These are phyloP conservation scores for Chenopodium formosanum DNA, from an alignment of 148 eudicot species.

Conservation along the genomic window DNA sequence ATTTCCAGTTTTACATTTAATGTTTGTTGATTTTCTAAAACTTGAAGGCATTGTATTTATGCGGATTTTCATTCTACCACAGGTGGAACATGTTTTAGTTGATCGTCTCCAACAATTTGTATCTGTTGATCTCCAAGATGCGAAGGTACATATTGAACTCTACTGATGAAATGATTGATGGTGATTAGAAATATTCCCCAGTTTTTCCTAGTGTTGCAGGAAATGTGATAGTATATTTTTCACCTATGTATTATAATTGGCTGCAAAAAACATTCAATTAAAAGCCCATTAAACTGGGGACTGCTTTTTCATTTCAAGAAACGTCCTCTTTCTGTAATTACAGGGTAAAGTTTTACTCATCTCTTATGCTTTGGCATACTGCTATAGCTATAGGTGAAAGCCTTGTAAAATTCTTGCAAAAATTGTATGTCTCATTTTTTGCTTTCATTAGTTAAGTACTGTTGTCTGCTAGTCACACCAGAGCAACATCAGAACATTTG, in stretches of 20 bases:
- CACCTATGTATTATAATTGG: too few species aligned
- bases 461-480: too few species aligned
- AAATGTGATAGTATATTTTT: not conserved
- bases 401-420: too few species aligned
- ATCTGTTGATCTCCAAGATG: slow-evolving; percentile 86
- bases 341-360: too few species aligned
- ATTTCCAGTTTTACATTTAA: not conserved
- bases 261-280: not conserved
- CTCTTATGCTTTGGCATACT: too few species aligned
- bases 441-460: not conserved
- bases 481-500: too few species aligned
- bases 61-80: slow-evolving; percentile 21
- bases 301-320: not conserved
- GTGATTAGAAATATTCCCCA: not conserved
- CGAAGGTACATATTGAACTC: slow-evolving; percentile 54
- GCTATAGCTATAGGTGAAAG: too few species aligned
- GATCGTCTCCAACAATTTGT: slow-evolving; percentile 80
- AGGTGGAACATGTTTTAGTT: slow-evolving; percentile 94
- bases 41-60: not conserved
- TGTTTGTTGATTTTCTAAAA: not conserved
- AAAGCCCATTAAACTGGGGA: not conserved
- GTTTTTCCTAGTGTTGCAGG: not conserved
- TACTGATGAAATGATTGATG: not conserved
- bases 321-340: too few species aligned
- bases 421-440: too few species aligned